Conservation (phyloP, 192 early-diverging fungal genomes). For the Mycoemilia scoparia region DNA sequence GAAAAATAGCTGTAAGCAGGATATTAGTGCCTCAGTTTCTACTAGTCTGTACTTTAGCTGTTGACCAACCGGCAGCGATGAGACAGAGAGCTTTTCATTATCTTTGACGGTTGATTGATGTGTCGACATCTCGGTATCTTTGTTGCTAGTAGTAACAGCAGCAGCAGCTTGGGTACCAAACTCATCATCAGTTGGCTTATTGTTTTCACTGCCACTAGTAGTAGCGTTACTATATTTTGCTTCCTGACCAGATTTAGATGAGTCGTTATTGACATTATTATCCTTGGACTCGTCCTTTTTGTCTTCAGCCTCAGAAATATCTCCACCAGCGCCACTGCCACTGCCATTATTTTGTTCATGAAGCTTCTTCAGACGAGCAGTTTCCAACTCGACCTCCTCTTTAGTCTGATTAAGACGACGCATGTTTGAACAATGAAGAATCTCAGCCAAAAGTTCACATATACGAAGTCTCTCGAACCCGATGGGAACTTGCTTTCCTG, state of each 20-base stretch:
- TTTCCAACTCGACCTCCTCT: too few species aligned
- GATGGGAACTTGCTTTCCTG: conserved; percentile 61
- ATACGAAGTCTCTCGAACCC: conserved; percentile 92
- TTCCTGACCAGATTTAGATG: too few species aligned
- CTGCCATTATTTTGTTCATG: too few species aligned
- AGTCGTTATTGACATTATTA: too few species aligned
- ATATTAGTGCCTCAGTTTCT: conserved; percentile 40
- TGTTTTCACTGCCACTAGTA: too few species aligned
- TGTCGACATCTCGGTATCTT: neutral
- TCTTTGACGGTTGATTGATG: neutral
- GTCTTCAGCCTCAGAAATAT: too few species aligned
- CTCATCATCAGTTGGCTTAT: too few species aligned
- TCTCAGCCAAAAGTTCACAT: conserved; percentile 96
- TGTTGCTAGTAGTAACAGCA: neutral
- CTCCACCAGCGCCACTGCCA: too few species aligned
- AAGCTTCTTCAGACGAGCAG: too few species aligned
- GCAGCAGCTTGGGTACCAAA: neutral
- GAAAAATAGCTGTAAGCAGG: conserved; percentile 75
- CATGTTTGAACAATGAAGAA: conserved; percentile 84
- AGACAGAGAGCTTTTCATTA: too few species aligned
- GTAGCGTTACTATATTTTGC: too few species aligned
- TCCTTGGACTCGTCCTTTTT: too few species aligned
- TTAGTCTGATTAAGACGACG: conserved; percentile 49
- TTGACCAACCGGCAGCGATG: conserved; percentile 41
- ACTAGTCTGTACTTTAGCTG: conserved; percentile 52